Base-by-base conservation (phyloP, 2,329 filamentous ascomycete species). In the Pestalotiopsis fici region DNA sequence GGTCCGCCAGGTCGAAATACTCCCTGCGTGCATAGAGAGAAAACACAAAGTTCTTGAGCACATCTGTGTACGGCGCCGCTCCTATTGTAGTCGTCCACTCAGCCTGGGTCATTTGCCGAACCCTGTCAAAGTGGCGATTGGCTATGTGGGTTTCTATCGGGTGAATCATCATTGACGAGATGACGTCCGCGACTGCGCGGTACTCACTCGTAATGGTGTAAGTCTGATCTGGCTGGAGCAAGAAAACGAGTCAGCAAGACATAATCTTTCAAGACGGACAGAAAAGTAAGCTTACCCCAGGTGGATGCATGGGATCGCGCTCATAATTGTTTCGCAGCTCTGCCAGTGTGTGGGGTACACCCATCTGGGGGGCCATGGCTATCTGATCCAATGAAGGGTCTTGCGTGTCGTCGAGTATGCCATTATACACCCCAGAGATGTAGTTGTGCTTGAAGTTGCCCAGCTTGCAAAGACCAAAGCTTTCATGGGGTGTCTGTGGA, bases 401-500 rank as follows among this genome's bases (percentile, higher is more conserved):
- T 18, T 62, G 18, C 23, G 43, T 59, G 6, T 66, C 50, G 4
- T 67, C 67, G 11, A 60, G 13, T 21, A 68, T 66, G 39, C 71
- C 69, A 27, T 71, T 71, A 47, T 76, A 72, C 57, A 83, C 80
- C 55, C 78, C 78, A n/a, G 81, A 80, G 12, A 85, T 76, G 28
- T 74, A 75, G 18, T 81, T 79, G n/a, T 72, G 72, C 56, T 77
- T 72, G 65, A 85, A 86, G 55, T 83, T 81, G 15, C 86, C 86
- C 65, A 89, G 75, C 76, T 87, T 88, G 71, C 86, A 87, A 31
- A 78, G 72, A 0, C 86, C 87, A 71, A 87, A 88, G 37, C 80
- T 82, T 75, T 87, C 85, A 13, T 13, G 47, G 31, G 69, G 74
- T 2, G 83, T 83, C 13, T 77, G 76, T 43, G 85, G 81, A 64